Percentiles rank a stretch among this genome's conserved stretches.
These are phyloP conservation scores for Plasmopara muralis DNA, from an alignment of 352 stramenopile genomes.

Conservation along the genomic window DNA sequence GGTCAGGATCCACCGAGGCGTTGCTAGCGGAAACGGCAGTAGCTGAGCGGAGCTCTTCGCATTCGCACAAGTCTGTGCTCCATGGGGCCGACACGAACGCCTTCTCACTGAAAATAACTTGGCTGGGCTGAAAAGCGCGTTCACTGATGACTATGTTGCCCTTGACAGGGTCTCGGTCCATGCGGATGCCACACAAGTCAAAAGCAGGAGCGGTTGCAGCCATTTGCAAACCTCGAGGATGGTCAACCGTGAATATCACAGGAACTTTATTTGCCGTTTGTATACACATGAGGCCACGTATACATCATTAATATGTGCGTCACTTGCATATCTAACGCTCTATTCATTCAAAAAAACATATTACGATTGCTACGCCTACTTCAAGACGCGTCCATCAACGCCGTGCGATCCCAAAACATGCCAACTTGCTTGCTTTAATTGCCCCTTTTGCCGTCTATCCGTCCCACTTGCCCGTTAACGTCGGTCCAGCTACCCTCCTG, in stretches of 20 bases:
- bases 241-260: too few species aligned
- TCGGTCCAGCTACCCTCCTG: slow-evolving; percentile 2
- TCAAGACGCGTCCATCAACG: slow-evolving; percentile 4
- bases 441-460: background rate
- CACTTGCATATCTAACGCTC: slow-evolving; percentile 31
- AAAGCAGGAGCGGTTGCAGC: too few species aligned
- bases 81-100: slow-evolving; percentile 67
- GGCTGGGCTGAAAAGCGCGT: too few species aligned
- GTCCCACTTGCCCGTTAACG: slow-evolving; percentile 2
- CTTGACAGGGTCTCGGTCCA: too few species aligned
- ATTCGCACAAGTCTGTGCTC: slow-evolving; percentile 57
- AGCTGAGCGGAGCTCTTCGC: slow-evolving; percentile 36
- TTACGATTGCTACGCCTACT: slow-evolving; percentile 11
- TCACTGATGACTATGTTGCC: too few species aligned
- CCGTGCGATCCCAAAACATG: slow-evolving; percentile 10
- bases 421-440: slow-evolving; percentile 14
- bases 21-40: slow-evolving; percentile 14
- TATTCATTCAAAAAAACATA: slow-evolving; percentile 28
- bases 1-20: slow-evolving; percentile 9
- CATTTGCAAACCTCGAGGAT: too few species aligned
- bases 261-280: slow-evolving; percentile 3
- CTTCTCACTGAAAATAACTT: slow-evolving; percentile 52
- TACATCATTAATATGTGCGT: slow-evolving; percentile 31
- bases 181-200: too few species aligned
- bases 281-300: slow-evolving; percentile 21